Evolutionary conservation across 78 protist species (phyloP).

Genomic region (Dictyostelium discoideum): DNA sequence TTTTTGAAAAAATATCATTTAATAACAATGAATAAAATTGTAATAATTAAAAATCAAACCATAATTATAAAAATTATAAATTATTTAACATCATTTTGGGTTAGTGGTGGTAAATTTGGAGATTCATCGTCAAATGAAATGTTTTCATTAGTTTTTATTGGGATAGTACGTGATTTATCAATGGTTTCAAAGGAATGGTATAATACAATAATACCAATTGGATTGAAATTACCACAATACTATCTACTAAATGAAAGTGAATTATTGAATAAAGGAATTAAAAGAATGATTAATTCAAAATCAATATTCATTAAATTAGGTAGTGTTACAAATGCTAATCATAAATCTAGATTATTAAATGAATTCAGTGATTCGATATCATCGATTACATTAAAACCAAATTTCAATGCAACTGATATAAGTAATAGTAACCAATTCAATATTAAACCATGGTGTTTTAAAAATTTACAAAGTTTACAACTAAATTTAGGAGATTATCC

Average conservation of each 20-base stretch:
- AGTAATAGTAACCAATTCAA: background rate
- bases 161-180: background rate
- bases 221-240: background rate
- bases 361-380: background rate
- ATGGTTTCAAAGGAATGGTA: constrained; percentile 1
- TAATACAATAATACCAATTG: background rate
- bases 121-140: background rate
- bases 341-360: background rate
- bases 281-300: background rate
- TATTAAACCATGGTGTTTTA: background rate
- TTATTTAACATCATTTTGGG: constrained; percentile 23
- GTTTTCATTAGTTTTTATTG: background rate
- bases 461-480: background rate
- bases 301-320: background rate
- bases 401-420: background rate
- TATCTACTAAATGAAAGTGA: background rate
- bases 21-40: background rate
- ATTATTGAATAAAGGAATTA: background rate
- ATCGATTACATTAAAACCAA: background rate
- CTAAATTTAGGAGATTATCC: background rate
- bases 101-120: background rate
- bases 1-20: too few relatives aligned
- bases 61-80: background rate
- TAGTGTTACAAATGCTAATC: background rate
- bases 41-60: background rate